These are phyloP conservation scores for Tylopilus sp. DNA, from an alignment of 768 basidiomycete species.

Conservation along the genomic window DNA sequence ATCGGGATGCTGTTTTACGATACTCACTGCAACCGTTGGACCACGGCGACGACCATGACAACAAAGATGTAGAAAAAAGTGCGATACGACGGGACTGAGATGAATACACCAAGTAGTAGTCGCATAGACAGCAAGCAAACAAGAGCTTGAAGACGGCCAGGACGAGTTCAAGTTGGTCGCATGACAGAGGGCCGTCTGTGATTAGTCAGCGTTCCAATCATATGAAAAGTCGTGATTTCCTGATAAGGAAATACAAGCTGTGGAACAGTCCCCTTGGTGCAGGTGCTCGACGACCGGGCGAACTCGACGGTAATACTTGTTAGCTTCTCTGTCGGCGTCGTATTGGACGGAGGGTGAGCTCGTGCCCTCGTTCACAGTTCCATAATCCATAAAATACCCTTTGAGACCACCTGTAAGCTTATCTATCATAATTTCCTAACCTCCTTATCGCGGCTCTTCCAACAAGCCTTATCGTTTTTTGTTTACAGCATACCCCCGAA, in stretches of 20 bases:
- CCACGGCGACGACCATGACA: no score
- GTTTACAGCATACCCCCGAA: constrained; percentile 34
- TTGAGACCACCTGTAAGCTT: constrained; percentile 27
- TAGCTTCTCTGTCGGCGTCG: background rate
- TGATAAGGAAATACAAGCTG: constrained; percentile 12
- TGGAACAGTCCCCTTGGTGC: constrained; percentile 6
- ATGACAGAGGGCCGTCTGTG: background rate
- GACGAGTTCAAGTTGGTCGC: no score
- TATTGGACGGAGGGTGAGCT: background rate
- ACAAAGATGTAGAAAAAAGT: no score
- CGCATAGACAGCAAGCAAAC: no score
- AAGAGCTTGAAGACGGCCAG: no score
- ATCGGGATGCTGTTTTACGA: no score
- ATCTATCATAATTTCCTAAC: constrained; percentile 26
- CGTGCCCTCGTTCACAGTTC: background rate
- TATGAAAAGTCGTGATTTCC: constrained; percentile 20
- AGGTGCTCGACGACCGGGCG: constrained; percentile 1
- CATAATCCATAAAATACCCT: constrained; percentile 21
- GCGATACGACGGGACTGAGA: no score
- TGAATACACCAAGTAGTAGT: no score
- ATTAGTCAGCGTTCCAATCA: constrained; percentile 32
- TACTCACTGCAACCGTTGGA: no score
- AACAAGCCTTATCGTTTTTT: constrained; percentile 30
- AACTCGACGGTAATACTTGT: background rate
- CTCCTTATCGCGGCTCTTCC: constrained; percentile 30